Percentiles rank a stretch among this genome's conserved stretches.
phyloP scores from a whole-genome alignment of 2,329 filamentous ascomycete genomes.

The Lanzia echinophila region DNA sequence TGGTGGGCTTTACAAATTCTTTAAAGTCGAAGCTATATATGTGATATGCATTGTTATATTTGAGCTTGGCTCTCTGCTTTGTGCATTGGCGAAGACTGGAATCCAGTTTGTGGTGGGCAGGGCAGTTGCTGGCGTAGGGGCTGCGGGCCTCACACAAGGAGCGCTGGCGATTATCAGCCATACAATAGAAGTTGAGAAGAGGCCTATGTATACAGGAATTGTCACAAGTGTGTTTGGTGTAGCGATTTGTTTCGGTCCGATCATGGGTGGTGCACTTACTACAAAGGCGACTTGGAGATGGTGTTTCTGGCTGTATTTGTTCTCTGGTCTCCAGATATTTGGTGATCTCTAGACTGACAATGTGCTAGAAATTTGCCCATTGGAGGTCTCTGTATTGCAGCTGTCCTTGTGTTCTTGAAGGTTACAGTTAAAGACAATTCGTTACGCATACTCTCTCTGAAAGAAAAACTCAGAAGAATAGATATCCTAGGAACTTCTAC shows the following conservation, averaged over 20 bases:
- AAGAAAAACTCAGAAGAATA: not conserved
- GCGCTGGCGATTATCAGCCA: slow-evolving; percentile 45
- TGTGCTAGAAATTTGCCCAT: slow-evolving; percentile 22
- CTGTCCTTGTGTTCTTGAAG: slow-evolving; percentile 4
- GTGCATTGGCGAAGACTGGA: too few species aligned
- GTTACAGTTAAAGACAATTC: not conserved
- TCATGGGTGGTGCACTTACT: slow-evolving; percentile 55
- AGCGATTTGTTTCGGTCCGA: slow-evolving; percentile 38
- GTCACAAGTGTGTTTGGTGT: slow-evolving; percentile 10
- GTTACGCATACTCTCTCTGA: not conserved
- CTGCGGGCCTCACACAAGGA: slow-evolving; percentile 41
- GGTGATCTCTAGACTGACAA: too few species aligned
- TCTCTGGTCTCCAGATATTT: slow-evolving; percentile 8
- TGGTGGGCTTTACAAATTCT: too few species aligned
- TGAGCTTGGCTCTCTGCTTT: too few species aligned
- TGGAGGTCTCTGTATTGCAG: slow-evolving; percentile 4
- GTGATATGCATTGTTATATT: too few species aligned
- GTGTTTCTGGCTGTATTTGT: slow-evolving; percentile 30
- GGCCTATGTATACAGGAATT: slow-evolving; percentile 8
- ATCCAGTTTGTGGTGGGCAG: slow-evolving; percentile 37
- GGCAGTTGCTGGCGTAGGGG: slow-evolving; percentile 43
- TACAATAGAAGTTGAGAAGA: slow-evolving; percentile 26
- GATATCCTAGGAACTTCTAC: slow-evolving; percentile 21
- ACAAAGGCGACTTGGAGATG: slow-evolving; percentile 38
- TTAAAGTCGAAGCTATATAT: too few species aligned